Evolutionary conservation across 805 yeast species (phyloP).

Genomic region (Spencermartinsiella europaea): DNA sequence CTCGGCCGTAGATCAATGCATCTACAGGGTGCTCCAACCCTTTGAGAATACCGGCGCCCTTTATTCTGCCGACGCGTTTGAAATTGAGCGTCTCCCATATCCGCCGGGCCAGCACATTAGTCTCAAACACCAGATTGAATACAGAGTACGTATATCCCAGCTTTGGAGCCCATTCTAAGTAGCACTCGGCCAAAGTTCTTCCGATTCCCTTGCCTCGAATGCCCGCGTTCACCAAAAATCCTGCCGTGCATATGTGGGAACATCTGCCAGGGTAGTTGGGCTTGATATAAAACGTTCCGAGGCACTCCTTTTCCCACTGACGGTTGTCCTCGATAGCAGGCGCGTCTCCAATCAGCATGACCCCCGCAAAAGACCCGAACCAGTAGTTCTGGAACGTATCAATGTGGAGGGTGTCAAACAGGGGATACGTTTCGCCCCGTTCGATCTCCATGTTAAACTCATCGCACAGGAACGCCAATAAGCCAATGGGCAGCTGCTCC

Average conservation of each 20-base stretch:
- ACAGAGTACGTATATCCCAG: conserved; percentile 81
- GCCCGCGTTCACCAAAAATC: conserved; percentile 86
- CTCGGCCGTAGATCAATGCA: conserved; percentile 79
- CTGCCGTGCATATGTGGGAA: conserved; percentile 87
- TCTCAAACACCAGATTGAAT: conserved; percentile 82
- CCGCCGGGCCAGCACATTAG: conserved; percentile 75
- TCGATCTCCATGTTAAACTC: conserved; percentile 92
- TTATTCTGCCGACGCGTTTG: conserved; percentile 70
- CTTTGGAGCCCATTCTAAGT: conserved; percentile 83
- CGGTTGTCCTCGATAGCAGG: conserved; percentile 44
- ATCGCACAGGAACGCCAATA: conserved; percentile 76
- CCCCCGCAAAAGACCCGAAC: conserved; percentile 84
- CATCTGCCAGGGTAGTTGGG: conserved; percentile 93
- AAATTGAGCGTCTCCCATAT: conserved; percentile 75
- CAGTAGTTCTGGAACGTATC: conserved; percentile 79
- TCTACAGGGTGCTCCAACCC: conserved; percentile 84
- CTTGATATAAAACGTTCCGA: conserved; percentile 79
- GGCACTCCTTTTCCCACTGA: conserved; percentile 89
- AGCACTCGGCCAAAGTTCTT: conserved; percentile 73
- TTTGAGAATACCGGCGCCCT: conserved; percentile 83
- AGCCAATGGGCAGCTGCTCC: conserved; percentile 67
- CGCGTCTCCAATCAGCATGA: conserved; percentile 73
- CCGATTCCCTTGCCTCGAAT: conserved; percentile 92
- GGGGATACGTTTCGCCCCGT: conserved; percentile 82
- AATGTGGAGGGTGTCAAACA: conserved; percentile 69